Evolutionary conservation across 1,284 basidiomycete species (phyloP), one percentile per base, ranked within the genome.

Genomic region (Laetiporus sulphureus): DNA sequence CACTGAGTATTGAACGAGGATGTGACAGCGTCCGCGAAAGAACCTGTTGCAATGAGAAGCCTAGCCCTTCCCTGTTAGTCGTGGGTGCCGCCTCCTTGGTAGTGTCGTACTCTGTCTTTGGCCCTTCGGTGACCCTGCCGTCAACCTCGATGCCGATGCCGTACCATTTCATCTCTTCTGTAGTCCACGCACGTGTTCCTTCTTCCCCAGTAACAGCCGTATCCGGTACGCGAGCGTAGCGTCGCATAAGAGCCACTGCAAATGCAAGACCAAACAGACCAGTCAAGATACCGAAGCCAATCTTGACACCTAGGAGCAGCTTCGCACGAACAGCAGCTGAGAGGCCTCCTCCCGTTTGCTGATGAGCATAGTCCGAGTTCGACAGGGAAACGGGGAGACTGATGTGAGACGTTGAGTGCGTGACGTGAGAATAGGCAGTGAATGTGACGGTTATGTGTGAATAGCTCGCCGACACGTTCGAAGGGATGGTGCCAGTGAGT

Each of bases 401-500:
- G 2, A 79, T 65, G 52, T 82, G 79, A 10, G 85, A 90, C 0
- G 75, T 82, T 6, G 85, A 83, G 53, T 82, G 82, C 2, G 81
- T 86, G 20, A 70, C 45, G 35, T 60, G 65, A 31, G 80, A 82
- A 58, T 78, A 82, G 2, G 79, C 77, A 4, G 79, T 77, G 51
- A 87, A 82, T 4, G 72, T 73, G 38, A 80, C 64, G 2, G 62
- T 58, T 32, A 80, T 65, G 40, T 68, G 67, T 5, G 46, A 47
- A 15, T 62, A 53, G 23, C 61, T 40, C 47, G 51, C 37, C 1
- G 37, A 59, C 40, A 57, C 35, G 35, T 72, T 60, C 19, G 50
- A 37, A 18, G 83, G 81, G 24, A 84, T 57, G n/a, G 51, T 67
- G 15, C 84, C 83, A 24, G 63, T 58, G 29, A 86, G 57, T n/a